Percentiles rank a stretch among this genome's conserved stretches.
phyloP scores from a whole-genome alignment of 2,329 filamentous ascomycete genomes.

The Hymenotorrendiella dingleyae region DNA sequence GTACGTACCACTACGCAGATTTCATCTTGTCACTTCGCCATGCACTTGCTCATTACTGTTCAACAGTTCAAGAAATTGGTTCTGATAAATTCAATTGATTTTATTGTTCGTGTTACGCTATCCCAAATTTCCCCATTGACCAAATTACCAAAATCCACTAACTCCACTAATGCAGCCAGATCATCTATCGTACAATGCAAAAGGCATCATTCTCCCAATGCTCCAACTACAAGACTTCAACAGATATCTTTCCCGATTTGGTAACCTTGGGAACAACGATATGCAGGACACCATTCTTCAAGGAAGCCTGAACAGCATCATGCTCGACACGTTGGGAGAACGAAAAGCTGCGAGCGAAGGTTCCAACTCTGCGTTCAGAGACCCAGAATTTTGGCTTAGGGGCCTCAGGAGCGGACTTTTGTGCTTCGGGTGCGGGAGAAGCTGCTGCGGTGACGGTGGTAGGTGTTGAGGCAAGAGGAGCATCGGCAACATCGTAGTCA shows the following conservation, averaged over 20 bases:
- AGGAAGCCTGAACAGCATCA: conserved; percentile 51
- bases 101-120: too few relatives aligned
- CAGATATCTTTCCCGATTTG: conserved; percentile 49
- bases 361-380: conserved; percentile 57
- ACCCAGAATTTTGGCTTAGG: conserved; percentile 61
- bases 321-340: conserved; percentile 60
- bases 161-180: too few relatives aligned
- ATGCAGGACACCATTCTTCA: conserved; percentile 59
- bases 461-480: conserved; percentile 18
- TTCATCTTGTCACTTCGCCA: too few relatives aligned
- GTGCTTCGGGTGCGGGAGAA: conserved; percentile 32
- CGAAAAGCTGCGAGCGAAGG: conserved; percentile 61
- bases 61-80: too few relatives aligned
- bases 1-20: too few relatives aligned
- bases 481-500: conserved; percentile 22
- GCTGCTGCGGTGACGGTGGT: conserved; percentile 15
- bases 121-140: too few relatives aligned
- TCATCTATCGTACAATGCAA: too few relatives aligned
- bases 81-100: too few relatives aligned
- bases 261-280: conserved; percentile 60
- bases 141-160: too few relatives aligned
- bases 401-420: conserved; percentile 31
- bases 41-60: too few relatives aligned
- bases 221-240: conserved; percentile 28
- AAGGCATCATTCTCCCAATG: too few relatives aligned